These are phyloP conservation scores for Fusarium floridanum DNA, from an alignment of 2,329 filamentous ascomycete genomes.

Conservation along the genomic window DNA sequence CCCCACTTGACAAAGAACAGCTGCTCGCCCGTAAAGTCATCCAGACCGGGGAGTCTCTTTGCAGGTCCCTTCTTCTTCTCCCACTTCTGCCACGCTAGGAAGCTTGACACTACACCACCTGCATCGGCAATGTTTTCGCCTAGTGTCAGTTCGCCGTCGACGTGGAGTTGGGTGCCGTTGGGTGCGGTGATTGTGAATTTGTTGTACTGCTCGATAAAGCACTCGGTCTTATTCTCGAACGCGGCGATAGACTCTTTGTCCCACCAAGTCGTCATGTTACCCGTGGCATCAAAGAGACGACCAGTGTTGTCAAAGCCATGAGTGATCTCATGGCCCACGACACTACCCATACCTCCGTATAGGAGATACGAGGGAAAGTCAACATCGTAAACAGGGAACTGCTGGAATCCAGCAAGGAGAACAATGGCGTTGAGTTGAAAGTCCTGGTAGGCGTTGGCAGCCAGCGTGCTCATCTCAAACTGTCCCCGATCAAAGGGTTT, in stretches of 20 bases:
- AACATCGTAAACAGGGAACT: slow-evolving; percentile 74
- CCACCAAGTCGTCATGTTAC: slow-evolving; percentile 77
- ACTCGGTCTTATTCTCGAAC: slow-evolving; percentile 71
- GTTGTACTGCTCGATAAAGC: slow-evolving; percentile 76
- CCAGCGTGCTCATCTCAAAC: slow-evolving; percentile 72
- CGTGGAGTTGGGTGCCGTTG: slow-evolving; percentile 67
- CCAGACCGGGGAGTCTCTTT: slow-evolving; percentile 69
- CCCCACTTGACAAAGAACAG: slow-evolving; percentile 76
- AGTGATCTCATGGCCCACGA: slow-evolving; percentile 77
- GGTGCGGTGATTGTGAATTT: slow-evolving; percentile 70
- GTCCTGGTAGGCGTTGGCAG: slow-evolving; percentile 77
- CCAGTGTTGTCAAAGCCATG: slow-evolving; percentile 78
- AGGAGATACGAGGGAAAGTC: slow-evolving; percentile 73
- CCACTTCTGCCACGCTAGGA: slow-evolving; percentile 73
- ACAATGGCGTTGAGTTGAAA: slow-evolving; percentile 75
- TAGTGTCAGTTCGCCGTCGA: slow-evolving; percentile 73
- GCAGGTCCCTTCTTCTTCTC: slow-evolving; percentile 63
- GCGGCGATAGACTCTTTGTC: slow-evolving; percentile 68
- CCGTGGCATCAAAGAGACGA: slow-evolving; percentile 73
- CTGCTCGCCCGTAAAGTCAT: slow-evolving; percentile 74
- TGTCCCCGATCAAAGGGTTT: slow-evolving; percentile 71
- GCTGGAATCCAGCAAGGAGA: slow-evolving; percentile 73
- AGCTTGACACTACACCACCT: slow-evolving; percentile 73
- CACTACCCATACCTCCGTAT: slow-evolving; percentile 77
- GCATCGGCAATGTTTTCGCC: slow-evolving; percentile 81